Conservation (phyloP, 805 yeast species). For the Candida berthetii region DNA sequence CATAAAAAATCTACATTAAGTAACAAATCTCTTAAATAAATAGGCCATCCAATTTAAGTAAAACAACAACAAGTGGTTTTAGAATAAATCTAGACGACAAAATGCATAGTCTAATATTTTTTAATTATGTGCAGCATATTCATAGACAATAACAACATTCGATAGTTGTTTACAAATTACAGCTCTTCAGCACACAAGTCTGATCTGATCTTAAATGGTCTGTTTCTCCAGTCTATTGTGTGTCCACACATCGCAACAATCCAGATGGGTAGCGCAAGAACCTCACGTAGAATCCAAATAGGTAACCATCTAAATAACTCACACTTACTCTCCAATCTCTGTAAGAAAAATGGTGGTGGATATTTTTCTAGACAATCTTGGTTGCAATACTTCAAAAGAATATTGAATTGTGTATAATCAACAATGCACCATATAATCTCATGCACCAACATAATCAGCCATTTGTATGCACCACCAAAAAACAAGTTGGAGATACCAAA, state of each 20-base stretch:
- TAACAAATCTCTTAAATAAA: too few relatives aligned
- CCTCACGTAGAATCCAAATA: slow-evolving; percentile 66
- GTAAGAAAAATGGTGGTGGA: slow-evolving; percentile 23
- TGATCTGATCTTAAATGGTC: slow-evolving; percentile 63
- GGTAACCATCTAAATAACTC: slow-evolving; percentile 20
- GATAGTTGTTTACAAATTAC: background rate
- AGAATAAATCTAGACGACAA: too few relatives aligned
- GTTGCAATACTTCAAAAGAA: slow-evolving; percentile 27
- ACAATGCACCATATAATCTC: slow-evolving; percentile 54
- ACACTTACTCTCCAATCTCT: slow-evolving; percentile 14
- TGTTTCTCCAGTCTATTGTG: slow-evolving; percentile 72
- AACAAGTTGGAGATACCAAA: slow-evolving; percentile 47
- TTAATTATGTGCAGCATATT: too few relatives aligned
- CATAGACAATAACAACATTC: too few relatives aligned
- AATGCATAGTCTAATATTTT: too few relatives aligned
- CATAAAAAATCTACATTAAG: too few relatives aligned
- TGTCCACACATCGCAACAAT: slow-evolving; percentile 71
- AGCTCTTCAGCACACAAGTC: slow-evolving; percentile 75
- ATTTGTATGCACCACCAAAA: slow-evolving; percentile 25
- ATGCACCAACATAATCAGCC: slow-evolving; percentile 41
- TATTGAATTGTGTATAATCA: slow-evolving; percentile 55
- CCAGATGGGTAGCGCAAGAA: slow-evolving; percentile 82
- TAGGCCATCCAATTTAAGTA: too few relatives aligned
- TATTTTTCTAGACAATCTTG: slow-evolving; percentile 10
- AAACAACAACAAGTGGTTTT: too few relatives aligned